phyloP scores from a whole-genome alignment of 1,284 basidiomycete species.

The Fomitopsis pinicola region DNA sequence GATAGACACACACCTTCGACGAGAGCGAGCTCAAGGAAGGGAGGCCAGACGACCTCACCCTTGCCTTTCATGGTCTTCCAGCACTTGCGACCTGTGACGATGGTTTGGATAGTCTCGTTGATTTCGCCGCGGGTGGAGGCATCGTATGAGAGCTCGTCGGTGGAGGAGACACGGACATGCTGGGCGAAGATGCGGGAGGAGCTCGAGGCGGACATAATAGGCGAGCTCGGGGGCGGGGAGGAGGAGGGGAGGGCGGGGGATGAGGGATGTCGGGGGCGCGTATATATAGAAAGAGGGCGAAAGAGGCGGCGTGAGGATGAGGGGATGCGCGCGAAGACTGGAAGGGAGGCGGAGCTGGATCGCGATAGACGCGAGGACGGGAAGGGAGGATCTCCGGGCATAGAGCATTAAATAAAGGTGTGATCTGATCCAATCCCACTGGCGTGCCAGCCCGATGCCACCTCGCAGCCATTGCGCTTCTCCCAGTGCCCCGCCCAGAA shows the following conservation, averaged over 20 bases:
- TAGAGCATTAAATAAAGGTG: not conserved
- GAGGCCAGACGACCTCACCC: slow-evolving; percentile 72
- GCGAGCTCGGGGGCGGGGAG: not conserved
- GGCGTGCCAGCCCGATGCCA: not conserved
- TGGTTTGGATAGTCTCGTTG: slow-evolving; percentile 41
- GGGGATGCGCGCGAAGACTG: not conserved
- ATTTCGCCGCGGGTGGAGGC: slow-evolving; percentile 24
- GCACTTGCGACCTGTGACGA: slow-evolving; percentile 63
- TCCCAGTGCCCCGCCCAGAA: not conserved
- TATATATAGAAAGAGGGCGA: slow-evolving; percentile 4
- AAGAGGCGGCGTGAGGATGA: not conserved
- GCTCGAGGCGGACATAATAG: slow-evolving; percentile 15
- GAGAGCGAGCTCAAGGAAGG: slow-evolving; percentile 68
- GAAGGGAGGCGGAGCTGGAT: not conserved
- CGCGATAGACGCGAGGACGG: slow-evolving; percentile 1
- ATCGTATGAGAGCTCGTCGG: slow-evolving; percentile 28
- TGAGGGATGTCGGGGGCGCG: slow-evolving; percentile 1
- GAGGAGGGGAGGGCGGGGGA: slow-evolving; percentile 1
- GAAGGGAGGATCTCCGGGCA: not conserved
- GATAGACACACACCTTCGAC: slow-evolving; percentile 51
- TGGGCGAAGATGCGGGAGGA: slow-evolving; percentile 19
- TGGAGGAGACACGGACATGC: slow-evolving; percentile 29
- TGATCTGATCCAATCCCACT: not conserved
- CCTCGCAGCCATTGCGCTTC: no score
- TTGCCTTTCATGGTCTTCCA: slow-evolving; percentile 69